Conservation (phyloP, 768 basidiomycete species). For the Strobilomyces dryophilus region DNA sequence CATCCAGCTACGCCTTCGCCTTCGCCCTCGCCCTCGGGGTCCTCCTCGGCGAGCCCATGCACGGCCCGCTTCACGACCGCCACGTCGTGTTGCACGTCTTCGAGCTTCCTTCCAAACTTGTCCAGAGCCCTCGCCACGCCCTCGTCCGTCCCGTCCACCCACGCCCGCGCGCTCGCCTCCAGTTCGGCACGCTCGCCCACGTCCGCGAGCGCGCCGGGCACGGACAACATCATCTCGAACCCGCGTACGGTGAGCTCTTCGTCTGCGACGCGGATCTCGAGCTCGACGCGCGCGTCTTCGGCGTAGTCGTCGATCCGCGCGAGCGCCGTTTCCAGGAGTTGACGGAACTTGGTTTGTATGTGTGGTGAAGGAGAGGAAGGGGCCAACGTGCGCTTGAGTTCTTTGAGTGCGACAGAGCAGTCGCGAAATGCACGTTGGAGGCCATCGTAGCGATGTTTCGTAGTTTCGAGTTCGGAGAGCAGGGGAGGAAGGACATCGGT, state of each 20-base stretch:
- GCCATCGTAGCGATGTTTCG: constrained; percentile 53
- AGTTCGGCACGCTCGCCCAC: constrained; percentile 34
- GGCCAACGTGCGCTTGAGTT: constrained; percentile 38
- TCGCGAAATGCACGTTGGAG: constrained; percentile 63
- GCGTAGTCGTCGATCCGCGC: constrained; percentile 67
- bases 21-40: neutral
- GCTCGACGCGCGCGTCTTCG: constrained; percentile 77
- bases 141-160: constrained; percentile 18
- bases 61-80: constrained; percentile 59
- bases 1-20: constrained; percentile 8
- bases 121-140: constrained; percentile 36
- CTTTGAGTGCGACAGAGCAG: constrained; percentile 63
- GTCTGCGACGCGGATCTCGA: constrained; percentile 76
- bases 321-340: constrained; percentile 47
- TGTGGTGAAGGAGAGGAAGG: constrained; percentile 4
- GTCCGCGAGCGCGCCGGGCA: constrained; percentile 44
- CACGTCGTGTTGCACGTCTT: constrained; percentile 74
- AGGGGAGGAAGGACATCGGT: constrained; percentile 29
- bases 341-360: neutral
- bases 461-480: constrained; percentile 41
- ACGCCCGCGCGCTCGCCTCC: constrained; percentile 47
- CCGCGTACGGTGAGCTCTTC: constrained; percentile 62
- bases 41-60: constrained; percentile 36
- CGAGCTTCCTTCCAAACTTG: constrained; percentile 56
- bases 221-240: constrained; percentile 61